Conservation (phyloP, 2,329 filamentous ascomycete species). For the Colletotrichum limetticola region DNA sequence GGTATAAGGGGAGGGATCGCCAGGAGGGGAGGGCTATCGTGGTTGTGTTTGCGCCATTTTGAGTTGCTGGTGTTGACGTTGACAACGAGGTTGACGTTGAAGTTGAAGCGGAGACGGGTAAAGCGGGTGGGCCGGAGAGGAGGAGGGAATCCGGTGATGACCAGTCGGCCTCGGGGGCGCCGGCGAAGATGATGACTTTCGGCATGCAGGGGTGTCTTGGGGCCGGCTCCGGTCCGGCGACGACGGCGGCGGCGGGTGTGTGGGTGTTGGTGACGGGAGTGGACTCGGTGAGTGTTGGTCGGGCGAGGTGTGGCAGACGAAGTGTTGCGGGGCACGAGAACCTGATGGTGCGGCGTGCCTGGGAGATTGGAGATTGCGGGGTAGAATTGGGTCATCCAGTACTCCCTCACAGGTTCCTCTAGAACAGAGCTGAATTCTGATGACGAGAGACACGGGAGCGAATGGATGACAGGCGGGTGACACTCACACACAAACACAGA, state of each 20-base stretch:
- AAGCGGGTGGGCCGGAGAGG: constrained; percentile 34
- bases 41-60: not conserved
- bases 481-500: not conserved
- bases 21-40: constrained; percentile 51
- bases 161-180: constrained; percentile 45
- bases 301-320: not conserved
- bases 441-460: not conserved
- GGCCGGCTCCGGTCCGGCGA: constrained; percentile 1
- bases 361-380: not conserved
- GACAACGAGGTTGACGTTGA: not conserved
- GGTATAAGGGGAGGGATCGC: constrained; percentile 64
- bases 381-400: not conserved
- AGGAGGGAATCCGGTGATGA: constrained; percentile 41
- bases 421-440: too few species aligned
- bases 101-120: not conserved
- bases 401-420: not conserved
- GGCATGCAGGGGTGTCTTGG: constrained; percentile 38
- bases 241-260: not conserved
- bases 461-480: not conserved
- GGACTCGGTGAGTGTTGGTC: not conserved
- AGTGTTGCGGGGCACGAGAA: not conserved
- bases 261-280: not conserved
- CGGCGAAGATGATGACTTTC: constrained; percentile 51
- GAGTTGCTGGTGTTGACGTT: not conserved
- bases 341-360: not conserved